Conservation (phyloP, 177 flowering plant species). For the Telopea speciosissima region DNA sequence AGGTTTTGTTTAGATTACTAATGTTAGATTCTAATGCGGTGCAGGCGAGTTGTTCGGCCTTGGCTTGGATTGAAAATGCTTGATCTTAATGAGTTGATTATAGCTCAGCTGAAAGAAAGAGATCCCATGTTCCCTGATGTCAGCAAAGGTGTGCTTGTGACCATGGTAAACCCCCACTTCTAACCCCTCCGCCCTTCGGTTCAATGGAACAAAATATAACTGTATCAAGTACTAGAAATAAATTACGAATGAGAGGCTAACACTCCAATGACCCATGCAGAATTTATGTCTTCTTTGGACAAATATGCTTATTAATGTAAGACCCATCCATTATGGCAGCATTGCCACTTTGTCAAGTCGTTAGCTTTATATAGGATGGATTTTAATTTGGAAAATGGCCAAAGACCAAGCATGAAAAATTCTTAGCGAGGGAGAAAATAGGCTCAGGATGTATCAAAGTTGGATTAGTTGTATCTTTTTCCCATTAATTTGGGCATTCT, state of each 20-base stretch:
- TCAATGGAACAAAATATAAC: not conserved
- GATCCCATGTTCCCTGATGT: conserved; percentile 65
- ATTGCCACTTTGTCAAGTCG: too few species aligned
- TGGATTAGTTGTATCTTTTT: not conserved
- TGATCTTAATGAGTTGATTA: conserved; percentile 77
- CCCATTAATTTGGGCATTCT: not conserved
- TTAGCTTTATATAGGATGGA: too few species aligned
- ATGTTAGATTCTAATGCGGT: conserved; percentile 9
- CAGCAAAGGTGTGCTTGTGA: conserved; percentile 66
- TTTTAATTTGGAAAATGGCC: too few species aligned
- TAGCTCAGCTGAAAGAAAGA: conserved; percentile 80
- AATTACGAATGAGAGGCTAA: not conserved
- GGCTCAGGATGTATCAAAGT: too few species aligned
- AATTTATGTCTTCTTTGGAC: too few species aligned
- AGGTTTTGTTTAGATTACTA: not conserved
- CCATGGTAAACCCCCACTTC: conserved; percentile 51
- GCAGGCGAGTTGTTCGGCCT: conserved; percentile 90
- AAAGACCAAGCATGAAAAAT: too few species aligned
- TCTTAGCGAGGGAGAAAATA: too few species aligned
- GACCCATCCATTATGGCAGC: too few species aligned
- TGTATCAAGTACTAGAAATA: not conserved
- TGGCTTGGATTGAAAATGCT: conserved; percentile 96
- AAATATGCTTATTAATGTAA: too few species aligned
- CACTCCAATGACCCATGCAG: not conserved
- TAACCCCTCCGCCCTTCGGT: not conserved